Evolutionary conservation across 2,329 filamentous ascomycete genomes (phyloP).

Genomic region (Lojkania enalia): DNA sequence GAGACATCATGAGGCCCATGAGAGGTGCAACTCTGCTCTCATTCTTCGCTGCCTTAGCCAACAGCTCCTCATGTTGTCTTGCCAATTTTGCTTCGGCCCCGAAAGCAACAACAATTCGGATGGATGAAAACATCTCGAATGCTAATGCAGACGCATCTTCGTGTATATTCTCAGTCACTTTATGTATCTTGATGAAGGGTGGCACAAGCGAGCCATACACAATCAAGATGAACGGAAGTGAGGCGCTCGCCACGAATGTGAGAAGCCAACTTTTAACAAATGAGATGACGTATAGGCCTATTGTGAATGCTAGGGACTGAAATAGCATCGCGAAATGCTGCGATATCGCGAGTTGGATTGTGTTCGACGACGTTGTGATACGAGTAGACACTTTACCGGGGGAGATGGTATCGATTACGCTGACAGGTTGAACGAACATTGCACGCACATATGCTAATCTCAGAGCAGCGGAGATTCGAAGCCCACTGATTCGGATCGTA

Average conservation of each 20-base stretch:
- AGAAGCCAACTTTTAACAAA: conserved; percentile 58
- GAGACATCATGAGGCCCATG: conserved; percentile 40
- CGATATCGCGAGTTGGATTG: conserved; percentile 59
- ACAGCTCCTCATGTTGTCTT: conserved; percentile 28
- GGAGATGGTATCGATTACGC: conserved; percentile 54
- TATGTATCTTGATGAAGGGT: conserved; percentile 39
- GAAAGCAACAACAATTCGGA: conserved; percentile 43
- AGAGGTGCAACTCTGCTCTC: conserved; percentile 35
- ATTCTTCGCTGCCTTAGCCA: conserved; percentile 33
- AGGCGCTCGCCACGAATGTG: conserved; percentile 54
- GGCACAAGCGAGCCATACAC: conserved; percentile 35
- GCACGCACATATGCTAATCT: conserved; percentile 55
- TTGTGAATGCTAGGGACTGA: conserved; percentile 39
- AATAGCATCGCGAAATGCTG: conserved; percentile 57
- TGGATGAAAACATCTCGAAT: conserved; percentile 45
- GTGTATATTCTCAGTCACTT: conserved; percentile 32
- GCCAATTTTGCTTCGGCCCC: conserved; percentile 43
- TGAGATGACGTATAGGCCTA: conserved; percentile 49
- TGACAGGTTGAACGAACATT: conserved; percentile 55
- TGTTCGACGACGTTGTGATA: conserved; percentile 58
- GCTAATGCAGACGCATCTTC: conserved; percentile 43
- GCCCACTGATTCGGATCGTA: conserved; percentile 54
- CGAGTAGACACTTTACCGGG: conserved; percentile 55
- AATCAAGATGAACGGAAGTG: conserved; percentile 46
- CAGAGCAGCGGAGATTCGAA: conserved; percentile 55